A percentile compares a stretch with the other conserved stretches of the same genome.
These are phyloP conservation scores for Diaporthe helianthi DNA, from an alignment of 2,329 filamentous ascomycete genomes.

Conservation along the genomic window DNA sequence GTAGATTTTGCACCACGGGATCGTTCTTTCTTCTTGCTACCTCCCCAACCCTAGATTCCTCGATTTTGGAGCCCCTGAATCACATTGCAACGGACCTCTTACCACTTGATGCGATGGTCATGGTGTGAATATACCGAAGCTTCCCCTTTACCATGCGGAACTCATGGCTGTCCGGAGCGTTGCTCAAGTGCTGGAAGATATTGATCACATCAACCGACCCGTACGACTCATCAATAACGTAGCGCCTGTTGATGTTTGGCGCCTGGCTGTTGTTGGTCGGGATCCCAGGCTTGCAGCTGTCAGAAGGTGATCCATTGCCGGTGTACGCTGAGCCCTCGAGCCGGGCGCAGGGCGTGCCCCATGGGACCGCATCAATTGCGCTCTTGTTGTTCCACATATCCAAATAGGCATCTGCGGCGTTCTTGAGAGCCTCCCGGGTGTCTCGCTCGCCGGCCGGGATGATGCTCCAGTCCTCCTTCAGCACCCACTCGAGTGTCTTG, in stretches of 20 bases:
- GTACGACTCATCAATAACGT: conserved; percentile 42
- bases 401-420: conserved; percentile 45
- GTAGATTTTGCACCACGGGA: no score
- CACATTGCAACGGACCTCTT: neutral
- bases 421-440: conserved; percentile 39
- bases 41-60: neutral
- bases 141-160: conserved; percentile 42
- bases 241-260: conserved; percentile 42
- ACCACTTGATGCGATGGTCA: conserved; percentile 37
- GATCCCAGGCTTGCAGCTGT: conserved; percentile 29
- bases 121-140: conserved; percentile 42
- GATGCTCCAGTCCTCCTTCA: conserved; percentile 42
- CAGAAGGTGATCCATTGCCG: conserved; percentile 8
- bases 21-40: neutral
- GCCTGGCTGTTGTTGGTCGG: conserved; percentile 34
- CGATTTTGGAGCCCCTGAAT: neutral
- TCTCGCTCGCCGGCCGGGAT: conserved; percentile 40
- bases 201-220: conserved; percentile 43
- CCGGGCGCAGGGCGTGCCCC: conserved; percentile 46
- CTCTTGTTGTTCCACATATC: conserved; percentile 45
- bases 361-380: conserved; percentile 42
- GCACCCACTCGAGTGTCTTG: conserved; percentile 42
- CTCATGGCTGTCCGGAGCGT: conserved; percentile 43
- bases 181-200: conserved; percentile 39
- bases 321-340: conserved; percentile 39